A percentile compares a stretch with the other conserved stretches of the same genome.
Conservation (phyloP, 1,284 basidiomycete species). For the Tetrapyrgos nigripes region DNA sequence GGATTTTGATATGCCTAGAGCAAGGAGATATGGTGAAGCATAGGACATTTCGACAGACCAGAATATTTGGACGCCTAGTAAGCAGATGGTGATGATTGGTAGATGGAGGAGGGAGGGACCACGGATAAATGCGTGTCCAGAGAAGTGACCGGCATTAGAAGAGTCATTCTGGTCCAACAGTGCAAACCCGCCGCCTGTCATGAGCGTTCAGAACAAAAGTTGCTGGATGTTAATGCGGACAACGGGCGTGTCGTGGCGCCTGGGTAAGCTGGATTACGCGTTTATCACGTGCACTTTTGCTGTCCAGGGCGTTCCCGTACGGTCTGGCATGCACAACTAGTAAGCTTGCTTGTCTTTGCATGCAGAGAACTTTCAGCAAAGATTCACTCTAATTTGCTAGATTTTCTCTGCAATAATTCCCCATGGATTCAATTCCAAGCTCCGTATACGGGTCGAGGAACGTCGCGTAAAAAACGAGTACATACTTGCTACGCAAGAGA, state of each 20-base stretch:
- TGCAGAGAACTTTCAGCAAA: no score
- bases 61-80: conserved; percentile 84
- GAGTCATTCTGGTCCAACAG: conserved; percentile 9
- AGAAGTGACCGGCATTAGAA: conserved; percentile 10
- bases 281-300: not conserved
- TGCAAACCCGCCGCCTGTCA: conserved; percentile 24
- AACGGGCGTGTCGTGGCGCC: not conserved
- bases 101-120: conserved; percentile 70
- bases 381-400: no score
- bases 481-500: no score
- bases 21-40: conserved; percentile 92
- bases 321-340: no score
- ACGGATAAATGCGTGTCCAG: conserved; percentile 47
- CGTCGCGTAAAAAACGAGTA: no score
- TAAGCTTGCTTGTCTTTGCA: no score
- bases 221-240: not conserved
- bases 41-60: conserved; percentile 96
- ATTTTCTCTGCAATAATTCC: no score
- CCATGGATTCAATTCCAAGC: no score
- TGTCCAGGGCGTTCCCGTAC: no score
- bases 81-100: conserved; percentile 77
- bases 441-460: no score
- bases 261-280: not conserved
- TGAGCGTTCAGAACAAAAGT: conserved; percentile 1
- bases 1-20: conserved; percentile 88